Conservation (phyloP, 495 filamentous ascomycete genomes). For the Aspergillus egyptiacus region DNA sequence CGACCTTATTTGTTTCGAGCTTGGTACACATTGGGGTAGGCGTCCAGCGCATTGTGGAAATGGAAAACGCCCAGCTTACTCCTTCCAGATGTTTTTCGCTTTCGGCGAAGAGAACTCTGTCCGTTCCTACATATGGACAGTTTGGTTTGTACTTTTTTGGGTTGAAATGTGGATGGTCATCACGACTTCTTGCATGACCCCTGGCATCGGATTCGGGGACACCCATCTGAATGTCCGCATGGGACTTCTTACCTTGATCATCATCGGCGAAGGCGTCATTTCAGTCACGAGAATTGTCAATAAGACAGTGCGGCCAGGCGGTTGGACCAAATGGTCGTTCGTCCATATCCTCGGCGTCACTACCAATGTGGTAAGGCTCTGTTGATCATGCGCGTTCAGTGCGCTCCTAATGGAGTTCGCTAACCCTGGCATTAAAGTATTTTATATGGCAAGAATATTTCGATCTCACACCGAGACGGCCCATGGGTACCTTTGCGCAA, state of each 20-base stretch:
- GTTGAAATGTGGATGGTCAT: constrained; percentile 52
- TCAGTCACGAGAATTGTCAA: constrained; percentile 50
- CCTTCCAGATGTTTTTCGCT: constrained; percentile 31
- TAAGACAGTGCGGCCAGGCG: constrained; percentile 48
- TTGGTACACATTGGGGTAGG: constrained; percentile 48
- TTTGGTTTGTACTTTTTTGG: constrained; percentile 55
- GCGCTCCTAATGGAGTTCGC: constrained; percentile 3
- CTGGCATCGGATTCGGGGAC: constrained; percentile 55
- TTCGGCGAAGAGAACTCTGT: constrained; percentile 26
- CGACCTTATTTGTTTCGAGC: constrained; percentile 35
- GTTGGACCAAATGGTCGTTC: constrained; percentile 46
- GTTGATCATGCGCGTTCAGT: constrained; percentile 24
- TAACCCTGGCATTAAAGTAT: constrained; percentile 42
- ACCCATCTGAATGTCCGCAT: constrained; percentile 62
- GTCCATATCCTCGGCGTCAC: constrained; percentile 44
- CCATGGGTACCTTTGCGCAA: constrained; percentile 48
- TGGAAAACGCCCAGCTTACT: constrained; percentile 3
- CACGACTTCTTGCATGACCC: constrained; percentile 46
- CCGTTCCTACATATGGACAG: constrained; percentile 40
- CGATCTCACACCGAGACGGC: constrained; percentile 43
- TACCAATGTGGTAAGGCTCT: constrained; percentile 41
- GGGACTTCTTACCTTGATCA: constrained; percentile 62
- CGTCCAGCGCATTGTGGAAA: neutral
- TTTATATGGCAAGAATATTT: constrained; percentile 68
- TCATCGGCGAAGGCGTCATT: constrained; percentile 61